phyloP scores from a whole-genome alignment of 345 rosid genomes.

The Arabis hirsuta region DNA sequence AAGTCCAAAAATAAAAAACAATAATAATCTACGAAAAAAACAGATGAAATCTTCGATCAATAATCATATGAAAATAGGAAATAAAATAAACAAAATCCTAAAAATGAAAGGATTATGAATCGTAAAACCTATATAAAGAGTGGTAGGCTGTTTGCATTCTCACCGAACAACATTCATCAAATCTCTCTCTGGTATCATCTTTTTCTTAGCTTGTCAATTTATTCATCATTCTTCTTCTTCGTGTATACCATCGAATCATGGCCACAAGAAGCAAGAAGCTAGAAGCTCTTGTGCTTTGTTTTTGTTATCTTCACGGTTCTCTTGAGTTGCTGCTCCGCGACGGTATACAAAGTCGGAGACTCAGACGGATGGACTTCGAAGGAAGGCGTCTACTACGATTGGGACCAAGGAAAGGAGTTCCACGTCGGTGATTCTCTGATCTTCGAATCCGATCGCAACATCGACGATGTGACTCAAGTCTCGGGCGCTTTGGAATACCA shows the following conservation, averaged over 20 bases:
- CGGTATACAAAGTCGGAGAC: background rate
- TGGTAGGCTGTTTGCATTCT: too few relatives aligned
- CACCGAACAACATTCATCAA: too few relatives aligned
- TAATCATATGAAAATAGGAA: too few relatives aligned
- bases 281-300: background rate
- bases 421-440: conserved; percentile 5
- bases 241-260: background rate
- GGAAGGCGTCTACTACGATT: background rate
- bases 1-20: too few relatives aligned
- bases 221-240: background rate
- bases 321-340: background rate
- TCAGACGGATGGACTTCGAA: background rate
- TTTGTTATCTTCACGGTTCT: background rate
- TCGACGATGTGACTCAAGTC: background rate
- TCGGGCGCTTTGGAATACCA: background rate
- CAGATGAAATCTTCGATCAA: too few relatives aligned
- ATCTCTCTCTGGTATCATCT: too few relatives aligned
- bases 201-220: too few relatives aligned
- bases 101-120: too few relatives aligned
- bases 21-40: too few relatives aligned
- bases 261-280: background rate
- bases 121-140: too few relatives aligned
- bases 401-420: background rate
- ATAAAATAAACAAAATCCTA: too few relatives aligned
- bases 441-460: background rate